Evolutionary conservation across 148 eudicot genomes (phyloP).

Genomic region (Rhododendron simsii): DNA sequence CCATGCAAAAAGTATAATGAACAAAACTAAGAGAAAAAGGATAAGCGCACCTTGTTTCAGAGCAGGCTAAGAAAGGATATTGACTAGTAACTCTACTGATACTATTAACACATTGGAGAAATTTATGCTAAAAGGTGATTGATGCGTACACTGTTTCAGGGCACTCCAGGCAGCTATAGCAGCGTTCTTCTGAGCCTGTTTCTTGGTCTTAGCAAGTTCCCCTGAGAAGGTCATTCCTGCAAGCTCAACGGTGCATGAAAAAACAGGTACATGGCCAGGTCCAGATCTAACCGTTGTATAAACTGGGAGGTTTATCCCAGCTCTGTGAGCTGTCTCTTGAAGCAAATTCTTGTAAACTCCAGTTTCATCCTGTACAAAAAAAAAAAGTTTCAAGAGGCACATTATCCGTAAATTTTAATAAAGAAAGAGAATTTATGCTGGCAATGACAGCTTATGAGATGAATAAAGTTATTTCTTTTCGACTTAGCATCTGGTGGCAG

Average conservation of each 20-base stretch:
- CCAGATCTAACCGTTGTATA: constrained; percentile 49
- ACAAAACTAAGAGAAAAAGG: not conserved
- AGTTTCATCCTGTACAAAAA: constrained; percentile 45
- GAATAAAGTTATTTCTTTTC: not conserved
- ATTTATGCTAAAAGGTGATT: not conserved
- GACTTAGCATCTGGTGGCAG: not conserved
- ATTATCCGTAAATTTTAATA: not conserved
- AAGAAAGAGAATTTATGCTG: not conserved
- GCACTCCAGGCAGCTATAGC: constrained; percentile 56
- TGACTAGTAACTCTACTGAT: not conserved
- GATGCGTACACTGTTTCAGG: constrained; percentile 47
- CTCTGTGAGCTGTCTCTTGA: constrained; percentile 64
- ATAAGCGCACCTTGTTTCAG: not conserved
- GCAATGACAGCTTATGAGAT: not conserved
- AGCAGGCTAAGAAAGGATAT: not conserved
- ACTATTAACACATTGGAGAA: not conserved
- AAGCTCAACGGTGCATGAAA: constrained; percentile 50
- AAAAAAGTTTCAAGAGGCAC: not conserved
- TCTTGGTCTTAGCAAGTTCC: constrained; percentile 48
- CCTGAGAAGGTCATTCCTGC: constrained; percentile 48
- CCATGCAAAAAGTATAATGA: not conserved
- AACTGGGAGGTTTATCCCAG: constrained; percentile 48
- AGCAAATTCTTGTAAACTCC: constrained; percentile 62
- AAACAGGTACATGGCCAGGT: constrained; percentile 55
- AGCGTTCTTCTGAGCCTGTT: constrained; percentile 64